These are phyloP conservation scores for Recurvomyces mirabilis DNA, from an alignment of 495 filamentous ascomycete genomes.

Conservation along the genomic window DNA sequence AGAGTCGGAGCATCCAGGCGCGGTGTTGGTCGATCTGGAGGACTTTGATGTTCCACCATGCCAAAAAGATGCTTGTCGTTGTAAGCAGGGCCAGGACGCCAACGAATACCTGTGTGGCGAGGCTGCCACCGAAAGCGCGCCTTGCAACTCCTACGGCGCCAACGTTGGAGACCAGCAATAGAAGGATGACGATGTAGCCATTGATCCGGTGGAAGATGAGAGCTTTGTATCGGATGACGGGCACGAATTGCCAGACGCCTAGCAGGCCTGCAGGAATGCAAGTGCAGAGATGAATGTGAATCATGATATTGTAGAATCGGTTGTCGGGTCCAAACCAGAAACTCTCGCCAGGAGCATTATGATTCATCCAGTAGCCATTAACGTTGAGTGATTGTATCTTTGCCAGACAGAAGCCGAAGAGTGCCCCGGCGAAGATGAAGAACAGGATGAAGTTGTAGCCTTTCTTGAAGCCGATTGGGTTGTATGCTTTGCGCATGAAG, in stretches of 20 bases:
- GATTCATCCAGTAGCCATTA: neutral
- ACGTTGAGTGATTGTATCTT: constrained; percentile 31
- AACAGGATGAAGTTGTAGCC: constrained; percentile 17
- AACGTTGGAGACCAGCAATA: constrained; percentile 32
- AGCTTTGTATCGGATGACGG: constrained; percentile 37
- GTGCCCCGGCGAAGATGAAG: constrained; percentile 21
- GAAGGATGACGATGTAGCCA: constrained; percentile 38
- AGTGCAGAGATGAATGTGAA: constrained; percentile 37
- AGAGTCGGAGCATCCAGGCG: constrained; percentile 44
- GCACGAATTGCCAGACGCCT: constrained; percentile 40
- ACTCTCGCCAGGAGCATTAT: constrained; percentile 37
- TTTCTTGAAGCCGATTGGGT: constrained; percentile 11
- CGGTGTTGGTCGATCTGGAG: constrained; percentile 47
- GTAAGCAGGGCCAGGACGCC: constrained; percentile 32
- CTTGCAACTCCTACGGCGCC: constrained; percentile 37
- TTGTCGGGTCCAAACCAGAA: constrained; percentile 33
- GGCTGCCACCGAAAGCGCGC: constrained; percentile 35
- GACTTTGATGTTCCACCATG: constrained; percentile 40
- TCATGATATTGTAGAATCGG: constrained; percentile 32
- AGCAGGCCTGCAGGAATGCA: constrained; percentile 39
- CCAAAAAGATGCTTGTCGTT: constrained; percentile 26
- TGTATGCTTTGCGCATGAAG: constrained; percentile 2
- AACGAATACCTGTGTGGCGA: constrained; percentile 32
- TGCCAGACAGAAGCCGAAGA: constrained; percentile 24
- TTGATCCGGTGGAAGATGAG: constrained; percentile 42